phyloP scores from a whole-genome alignment of 2,329 filamentous ascomycete genomes.

The Fusarium clavum region DNA sequence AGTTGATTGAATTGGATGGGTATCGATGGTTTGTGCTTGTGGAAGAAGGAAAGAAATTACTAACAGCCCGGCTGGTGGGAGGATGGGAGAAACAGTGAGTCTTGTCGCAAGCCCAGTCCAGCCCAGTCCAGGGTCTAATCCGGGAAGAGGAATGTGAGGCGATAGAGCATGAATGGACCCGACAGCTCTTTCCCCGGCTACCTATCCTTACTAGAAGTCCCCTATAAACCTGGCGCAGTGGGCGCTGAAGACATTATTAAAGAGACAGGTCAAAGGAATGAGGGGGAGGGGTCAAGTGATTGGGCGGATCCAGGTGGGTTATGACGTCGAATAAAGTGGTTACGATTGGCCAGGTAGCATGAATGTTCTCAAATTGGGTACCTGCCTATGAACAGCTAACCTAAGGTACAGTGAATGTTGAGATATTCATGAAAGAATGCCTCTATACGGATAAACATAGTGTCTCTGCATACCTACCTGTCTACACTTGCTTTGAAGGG shows the following conservation, averaged over 20 bases:
- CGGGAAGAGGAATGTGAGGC: conserved; percentile 20
- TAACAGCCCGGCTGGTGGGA: background rate
- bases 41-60: conserved; percentile 3
- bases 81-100: conserved; percentile 3
- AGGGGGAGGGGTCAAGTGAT: conserved; percentile 42
- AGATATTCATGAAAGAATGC: background rate
- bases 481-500: background rate
- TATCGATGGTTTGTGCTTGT: conserved; percentile 1
- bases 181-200: background rate
- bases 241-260: conserved; percentile 5
- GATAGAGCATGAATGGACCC: background rate
- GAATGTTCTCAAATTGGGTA: conserved; percentile 13
- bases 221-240: conserved; percentile 13
- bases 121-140: background rate
- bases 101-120: conserved; percentile 25
- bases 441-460: background rate
- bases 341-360: conserved; percentile 31
- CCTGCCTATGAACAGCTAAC: background rate
- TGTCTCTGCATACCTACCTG: background rate
- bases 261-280: conserved; percentile 14
- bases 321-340: conserved; percentile 39
- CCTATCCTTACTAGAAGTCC: conserved; percentile 1
- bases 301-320: conserved; percentile 29
- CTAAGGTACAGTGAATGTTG: background rate
- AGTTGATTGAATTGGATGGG: background rate